Conservation (phyloP, 2,329 filamentous ascomycete genomes). For the Spiromastix sp. region DNA sequence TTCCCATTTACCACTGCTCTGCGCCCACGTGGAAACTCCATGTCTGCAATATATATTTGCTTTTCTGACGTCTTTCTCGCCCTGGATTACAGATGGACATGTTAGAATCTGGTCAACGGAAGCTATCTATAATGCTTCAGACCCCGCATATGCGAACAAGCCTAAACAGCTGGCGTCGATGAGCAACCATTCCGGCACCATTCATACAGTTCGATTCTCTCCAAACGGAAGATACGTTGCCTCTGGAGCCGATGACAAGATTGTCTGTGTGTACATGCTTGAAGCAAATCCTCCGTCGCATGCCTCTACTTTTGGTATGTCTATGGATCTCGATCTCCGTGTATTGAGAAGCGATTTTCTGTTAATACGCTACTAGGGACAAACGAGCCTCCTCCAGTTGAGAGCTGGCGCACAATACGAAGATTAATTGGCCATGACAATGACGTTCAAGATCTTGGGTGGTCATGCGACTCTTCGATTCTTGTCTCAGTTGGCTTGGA, state of each 20-base stretch:
- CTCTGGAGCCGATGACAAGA: slow-evolving; percentile 95
- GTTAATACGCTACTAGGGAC: slow-evolving; percentile 43
- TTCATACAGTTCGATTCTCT: slow-evolving; percentile 94
- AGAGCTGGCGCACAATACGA: slow-evolving; percentile 96
- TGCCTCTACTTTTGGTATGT: slow-evolving; percentile 66
- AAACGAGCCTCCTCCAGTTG: slow-evolving; percentile 82
- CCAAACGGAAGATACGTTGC: slow-evolving; percentile 91
- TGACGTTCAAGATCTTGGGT: slow-evolving; percentile 94
- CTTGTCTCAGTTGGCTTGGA: slow-evolving; percentile 92
- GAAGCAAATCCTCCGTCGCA: slow-evolving; percentile 71
- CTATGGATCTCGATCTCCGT: neutral
- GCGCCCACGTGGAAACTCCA: too few relatives aligned
- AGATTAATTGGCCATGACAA: slow-evolving; percentile 95
- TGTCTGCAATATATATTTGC: neutral
- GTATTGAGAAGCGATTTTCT: slow-evolving; percentile 4
- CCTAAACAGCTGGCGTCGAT: slow-evolving; percentile 94
- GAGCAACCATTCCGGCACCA: slow-evolving; percentile 96
- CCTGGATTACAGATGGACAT: slow-evolving; percentile 60
- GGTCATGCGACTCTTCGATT: slow-evolving; percentile 93
- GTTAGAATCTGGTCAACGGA: slow-evolving; percentile 98
- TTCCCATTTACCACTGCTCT: slow-evolving; percentile 3
- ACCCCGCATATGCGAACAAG: slow-evolving; percentile 57
- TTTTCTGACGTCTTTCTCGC: slow-evolving; percentile 12
- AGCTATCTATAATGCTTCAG: slow-evolving; percentile 71
- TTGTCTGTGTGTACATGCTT: slow-evolving; percentile 92